phyloP scores from a whole-genome alignment of 306 rosid species.

The Senna tora region DNA sequence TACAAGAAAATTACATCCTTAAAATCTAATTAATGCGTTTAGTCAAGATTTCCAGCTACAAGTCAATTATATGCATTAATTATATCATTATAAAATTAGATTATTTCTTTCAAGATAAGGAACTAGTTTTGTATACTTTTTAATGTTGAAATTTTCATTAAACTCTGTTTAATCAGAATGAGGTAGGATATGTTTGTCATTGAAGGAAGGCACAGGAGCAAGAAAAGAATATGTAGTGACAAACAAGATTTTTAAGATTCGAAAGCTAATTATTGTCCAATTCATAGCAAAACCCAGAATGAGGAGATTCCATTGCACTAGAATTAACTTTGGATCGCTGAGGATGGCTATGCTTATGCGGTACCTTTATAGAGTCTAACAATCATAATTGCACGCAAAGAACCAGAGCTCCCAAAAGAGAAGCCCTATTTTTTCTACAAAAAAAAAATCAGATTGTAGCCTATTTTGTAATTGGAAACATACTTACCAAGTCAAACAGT shows the following conservation, averaged over 20 bases:
- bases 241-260: background rate
- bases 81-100: background rate
- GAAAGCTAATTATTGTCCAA: background rate
- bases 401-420: too few species aligned
- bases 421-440: too few species aligned
- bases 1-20: background rate
- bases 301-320: too few species aligned
- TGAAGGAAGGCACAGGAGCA: background rate
- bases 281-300: background rate
- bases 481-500: conserved; percentile 70
- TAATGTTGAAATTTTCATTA: too few species aligned
- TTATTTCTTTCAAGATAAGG: background rate
- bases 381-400: background rate
- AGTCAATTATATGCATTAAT: background rate
- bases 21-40: background rate
- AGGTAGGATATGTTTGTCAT: background rate
- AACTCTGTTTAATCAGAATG: background rate
- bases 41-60: conserved; percentile 3
- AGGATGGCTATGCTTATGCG: background rate
- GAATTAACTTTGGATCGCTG: background rate
- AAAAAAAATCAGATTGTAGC: too few species aligned
- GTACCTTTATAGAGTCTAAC: background rate
- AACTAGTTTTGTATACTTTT: too few species aligned
- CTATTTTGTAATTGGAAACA: conserved; percentile 1
- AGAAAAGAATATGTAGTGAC: background rate